Percentiles rank a stretch among this genome's conserved stretches.
These are phyloP conservation scores for Chaetoscypha palmicola DNA, from an alignment of 2,329 filamentous ascomycete species.

Conservation along the genomic window DNA sequence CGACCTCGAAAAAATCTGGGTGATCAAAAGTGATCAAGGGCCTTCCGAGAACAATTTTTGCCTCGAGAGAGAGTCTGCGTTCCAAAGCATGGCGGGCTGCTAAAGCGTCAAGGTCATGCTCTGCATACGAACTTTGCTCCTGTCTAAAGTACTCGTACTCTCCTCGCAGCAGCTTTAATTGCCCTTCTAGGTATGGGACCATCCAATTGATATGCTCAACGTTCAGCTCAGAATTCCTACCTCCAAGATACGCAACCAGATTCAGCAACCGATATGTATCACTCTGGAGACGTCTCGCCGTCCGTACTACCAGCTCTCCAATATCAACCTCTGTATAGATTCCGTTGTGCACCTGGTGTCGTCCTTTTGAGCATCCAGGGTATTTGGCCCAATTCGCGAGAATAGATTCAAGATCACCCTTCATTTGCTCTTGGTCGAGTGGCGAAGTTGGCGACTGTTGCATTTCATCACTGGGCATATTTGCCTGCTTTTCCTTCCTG, in stretches of 20 bases:
- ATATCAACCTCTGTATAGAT: background rate
- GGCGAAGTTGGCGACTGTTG: background rate
- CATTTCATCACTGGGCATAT: background rate
- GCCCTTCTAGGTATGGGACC: slow-evolving; percentile 5
- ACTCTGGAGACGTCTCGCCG: background rate
- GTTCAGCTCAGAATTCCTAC: background rate
- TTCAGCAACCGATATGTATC: slow-evolving; percentile 4
- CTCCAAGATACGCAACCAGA: slow-evolving; percentile 1
- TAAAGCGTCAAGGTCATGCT: slow-evolving; percentile 3
- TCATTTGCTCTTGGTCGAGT: background rate
- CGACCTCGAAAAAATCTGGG: background rate
- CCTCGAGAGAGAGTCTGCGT: background rate
- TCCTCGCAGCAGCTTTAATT: slow-evolving; percentile 1
- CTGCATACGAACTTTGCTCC: background rate
- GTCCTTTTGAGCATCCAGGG: background rate
- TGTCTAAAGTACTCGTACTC: background rate
- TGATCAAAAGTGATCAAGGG: slow-evolving; percentile 1
- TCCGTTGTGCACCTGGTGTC: background rate
- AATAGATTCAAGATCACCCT: background rate
- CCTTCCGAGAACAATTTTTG: background rate
- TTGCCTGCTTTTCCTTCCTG: background rate
- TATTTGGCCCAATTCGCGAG: background rate
- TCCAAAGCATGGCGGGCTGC: background rate
- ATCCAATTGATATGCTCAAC: slow-evolving; percentile 2
- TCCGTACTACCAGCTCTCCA: slow-evolving; percentile 2